phyloP scores from a whole-genome alignment of 371 early-diverging fungal species.

The Mucor racemosus region DNA sequence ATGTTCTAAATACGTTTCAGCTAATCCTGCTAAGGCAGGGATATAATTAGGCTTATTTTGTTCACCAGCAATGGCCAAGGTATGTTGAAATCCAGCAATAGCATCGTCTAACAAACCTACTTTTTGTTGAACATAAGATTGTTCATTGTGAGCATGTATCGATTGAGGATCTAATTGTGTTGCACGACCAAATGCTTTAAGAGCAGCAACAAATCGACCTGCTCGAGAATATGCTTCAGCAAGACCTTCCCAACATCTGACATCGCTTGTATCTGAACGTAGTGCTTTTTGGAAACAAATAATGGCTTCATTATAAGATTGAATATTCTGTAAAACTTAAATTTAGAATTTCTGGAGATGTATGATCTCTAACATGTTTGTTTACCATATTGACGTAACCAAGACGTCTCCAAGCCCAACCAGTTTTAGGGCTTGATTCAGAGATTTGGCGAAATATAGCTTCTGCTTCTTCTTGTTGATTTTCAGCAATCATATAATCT shows the following conservation, averaged over 20 bases:
- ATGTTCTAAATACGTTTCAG: conserved; percentile 67
- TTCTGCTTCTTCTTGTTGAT: conserved; percentile 60
- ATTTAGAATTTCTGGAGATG: not conserved
- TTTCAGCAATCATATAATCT: conserved; percentile 60
- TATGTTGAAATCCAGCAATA: conserved; percentile 55
- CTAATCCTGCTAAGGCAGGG: conserved; percentile 69
- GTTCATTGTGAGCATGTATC: conserved; percentile 56
- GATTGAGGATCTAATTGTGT: conserved; percentile 67
- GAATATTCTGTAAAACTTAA: conserved; percentile 28
- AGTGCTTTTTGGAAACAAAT: conserved; percentile 84
- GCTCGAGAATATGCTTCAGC: conserved; percentile 85
- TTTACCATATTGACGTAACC: conserved; percentile 77
- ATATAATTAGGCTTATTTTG: conserved; percentile 41
- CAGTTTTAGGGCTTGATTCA: conserved; percentile 48
- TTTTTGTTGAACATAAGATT: conserved; percentile 66
- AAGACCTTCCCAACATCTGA: conserved; percentile 84
- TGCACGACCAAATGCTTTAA: conserved; percentile 80
- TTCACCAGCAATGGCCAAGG: conserved; percentile 46
- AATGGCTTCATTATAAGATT: conserved; percentile 69
- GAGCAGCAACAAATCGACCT: conserved; percentile 84
- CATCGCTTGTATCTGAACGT: conserved; percentile 69
- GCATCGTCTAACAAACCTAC: conserved; percentile 72
- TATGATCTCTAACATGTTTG: too few relatives aligned
- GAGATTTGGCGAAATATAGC: conserved; percentile 56
- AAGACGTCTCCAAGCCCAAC: conserved; percentile 84